phyloP scores from a whole-genome alignment of 192 early-diverging fungal genomes.

The Podochytrium sp. region DNA sequence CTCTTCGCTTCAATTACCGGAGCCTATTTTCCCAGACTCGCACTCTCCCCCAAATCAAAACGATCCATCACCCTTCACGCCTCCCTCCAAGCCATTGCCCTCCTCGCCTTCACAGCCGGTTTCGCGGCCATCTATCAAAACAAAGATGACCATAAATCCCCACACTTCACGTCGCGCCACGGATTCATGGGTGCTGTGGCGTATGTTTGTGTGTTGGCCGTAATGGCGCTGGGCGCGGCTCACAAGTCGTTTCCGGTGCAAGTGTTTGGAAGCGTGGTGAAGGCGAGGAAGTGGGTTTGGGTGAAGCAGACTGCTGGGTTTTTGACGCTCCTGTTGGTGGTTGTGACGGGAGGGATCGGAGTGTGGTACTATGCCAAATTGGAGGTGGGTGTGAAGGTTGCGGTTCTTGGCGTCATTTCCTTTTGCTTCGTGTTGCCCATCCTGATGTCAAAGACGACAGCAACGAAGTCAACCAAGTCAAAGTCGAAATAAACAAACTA shows the following conservation, averaged over 20 bases:
- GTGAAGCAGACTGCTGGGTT: neutral
- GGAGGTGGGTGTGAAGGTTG: neutral
- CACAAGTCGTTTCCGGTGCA: neutral
- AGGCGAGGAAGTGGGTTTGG: neutral
- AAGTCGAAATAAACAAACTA: no score
- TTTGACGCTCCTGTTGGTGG: neutral
- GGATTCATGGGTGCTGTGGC: neutral
- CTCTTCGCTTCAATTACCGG: neutral
- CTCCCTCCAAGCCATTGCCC: neutral
- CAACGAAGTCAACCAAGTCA: no score
- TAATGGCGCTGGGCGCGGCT: neutral
- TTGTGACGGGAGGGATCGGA: neutral
- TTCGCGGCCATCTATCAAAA: slow-evolving; percentile 1
- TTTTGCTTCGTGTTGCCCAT: no score
- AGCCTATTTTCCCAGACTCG: neutral
- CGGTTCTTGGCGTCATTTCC: neutral
- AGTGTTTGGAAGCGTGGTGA: neutral
- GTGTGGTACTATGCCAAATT: neutral
- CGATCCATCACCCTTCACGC: neutral
- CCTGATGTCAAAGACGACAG: no score
- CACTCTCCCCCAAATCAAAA: no score
- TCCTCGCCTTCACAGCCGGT: neutral
- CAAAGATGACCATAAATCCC: neutral
- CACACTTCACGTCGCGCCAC: neutral
- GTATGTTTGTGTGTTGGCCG: neutral